Percentiles rank a stretch among this genome's conserved stretches.
Evolutionary conservation across 2,329 filamentous ascomycete species (phyloP).

Genomic region (Acrocalymma vagum): DNA sequence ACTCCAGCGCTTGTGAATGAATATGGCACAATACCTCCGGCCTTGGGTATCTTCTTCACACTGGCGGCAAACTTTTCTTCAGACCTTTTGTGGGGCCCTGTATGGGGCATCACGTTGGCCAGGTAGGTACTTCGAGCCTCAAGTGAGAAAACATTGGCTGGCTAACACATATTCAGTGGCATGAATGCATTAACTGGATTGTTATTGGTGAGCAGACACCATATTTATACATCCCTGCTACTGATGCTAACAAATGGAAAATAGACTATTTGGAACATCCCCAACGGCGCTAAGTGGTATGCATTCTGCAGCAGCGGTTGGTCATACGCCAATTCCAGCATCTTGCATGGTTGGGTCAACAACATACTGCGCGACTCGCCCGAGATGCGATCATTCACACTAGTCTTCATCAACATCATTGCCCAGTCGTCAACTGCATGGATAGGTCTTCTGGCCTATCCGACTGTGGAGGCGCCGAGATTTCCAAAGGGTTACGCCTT

Average conservation of each 20-base stretch:
- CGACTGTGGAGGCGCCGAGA: conserved; percentile 12
- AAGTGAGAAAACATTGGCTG: no score
- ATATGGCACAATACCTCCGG: conserved; percentile 60
- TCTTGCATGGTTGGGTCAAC: conserved; percentile 63
- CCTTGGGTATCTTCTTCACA: conserved; percentile 63
- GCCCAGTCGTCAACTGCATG: conserved; percentile 12
- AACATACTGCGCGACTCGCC: conserved; percentile 13
- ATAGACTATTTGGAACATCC: conserved; percentile 66
- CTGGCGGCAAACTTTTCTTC: conserved; percentile 62
- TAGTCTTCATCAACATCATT: conserved; percentile 14
- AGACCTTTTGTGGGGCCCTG: conserved; percentile 60
- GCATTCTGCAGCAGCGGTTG: conserved; percentile 59
- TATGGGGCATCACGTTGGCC: conserved; percentile 60
- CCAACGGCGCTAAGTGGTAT: conserved; percentile 62
- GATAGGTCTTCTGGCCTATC: conserved; percentile 11
- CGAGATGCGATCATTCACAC: conserved; percentile 11
- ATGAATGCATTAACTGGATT: background rate
- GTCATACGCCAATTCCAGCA: conserved; percentile 59
- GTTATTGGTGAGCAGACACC: background rate
- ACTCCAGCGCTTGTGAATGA: conserved; percentile 57
- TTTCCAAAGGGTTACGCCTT: conserved; percentile 12
- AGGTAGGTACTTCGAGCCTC: no score
- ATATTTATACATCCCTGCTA: conserved; percentile 28
- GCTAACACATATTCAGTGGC: no score
- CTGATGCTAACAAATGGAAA: conserved; percentile 60